These are phyloP conservation scores for Apophysomyces elegans DNA, from an alignment of 371 early-diverging fungal species.

Conservation along the genomic window DNA sequence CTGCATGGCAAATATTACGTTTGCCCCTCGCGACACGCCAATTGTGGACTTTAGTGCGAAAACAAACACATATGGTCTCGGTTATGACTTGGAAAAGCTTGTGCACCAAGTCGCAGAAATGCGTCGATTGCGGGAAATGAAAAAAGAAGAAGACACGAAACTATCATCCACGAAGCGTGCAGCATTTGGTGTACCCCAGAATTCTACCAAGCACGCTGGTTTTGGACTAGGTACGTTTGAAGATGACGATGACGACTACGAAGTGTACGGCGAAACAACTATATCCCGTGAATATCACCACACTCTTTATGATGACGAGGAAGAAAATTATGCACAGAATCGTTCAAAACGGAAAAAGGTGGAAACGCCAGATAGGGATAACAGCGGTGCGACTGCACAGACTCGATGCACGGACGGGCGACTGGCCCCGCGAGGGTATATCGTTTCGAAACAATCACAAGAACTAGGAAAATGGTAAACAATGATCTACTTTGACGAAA, in stretches of 20 bases:
- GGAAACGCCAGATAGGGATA: conserved; percentile 15
- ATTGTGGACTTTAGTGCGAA: conserved; percentile 62
- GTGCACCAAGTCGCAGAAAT: conserved; percentile 71
- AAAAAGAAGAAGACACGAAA: conserved; percentile 16
- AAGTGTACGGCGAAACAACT: conserved; percentile 36
- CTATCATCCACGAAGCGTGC: conserved; percentile 24
- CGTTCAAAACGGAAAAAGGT: conserved; percentile 18
- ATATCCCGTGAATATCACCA: conserved; percentile 33
- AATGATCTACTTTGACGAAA: not conserved
- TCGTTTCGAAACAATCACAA: conserved; percentile 42
- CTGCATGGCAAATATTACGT: conserved; percentile 47
- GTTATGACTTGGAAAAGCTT: conserved; percentile 66
- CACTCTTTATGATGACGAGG: conserved; percentile 45
- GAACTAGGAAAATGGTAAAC: conserved; percentile 58
- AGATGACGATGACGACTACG: conserved; percentile 61
- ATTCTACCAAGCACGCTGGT: conserved; percentile 19
- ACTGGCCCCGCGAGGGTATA: conserved; percentile 61
- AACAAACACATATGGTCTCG: conserved; percentile 68
- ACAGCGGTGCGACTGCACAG: not conserved
- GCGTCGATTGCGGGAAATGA: conserved; percentile 38
- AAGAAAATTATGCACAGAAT: conserved; percentile 23
- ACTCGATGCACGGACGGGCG: conserved; percentile 60
- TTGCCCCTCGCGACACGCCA: conserved; percentile 78
- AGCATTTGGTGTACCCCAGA: conserved; percentile 35
- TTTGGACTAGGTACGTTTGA: conserved; percentile 54